phyloP scores from a whole-genome alignment of 2,329 filamentous ascomycete genomes.

The Rutstroemia sp. region DNA sequence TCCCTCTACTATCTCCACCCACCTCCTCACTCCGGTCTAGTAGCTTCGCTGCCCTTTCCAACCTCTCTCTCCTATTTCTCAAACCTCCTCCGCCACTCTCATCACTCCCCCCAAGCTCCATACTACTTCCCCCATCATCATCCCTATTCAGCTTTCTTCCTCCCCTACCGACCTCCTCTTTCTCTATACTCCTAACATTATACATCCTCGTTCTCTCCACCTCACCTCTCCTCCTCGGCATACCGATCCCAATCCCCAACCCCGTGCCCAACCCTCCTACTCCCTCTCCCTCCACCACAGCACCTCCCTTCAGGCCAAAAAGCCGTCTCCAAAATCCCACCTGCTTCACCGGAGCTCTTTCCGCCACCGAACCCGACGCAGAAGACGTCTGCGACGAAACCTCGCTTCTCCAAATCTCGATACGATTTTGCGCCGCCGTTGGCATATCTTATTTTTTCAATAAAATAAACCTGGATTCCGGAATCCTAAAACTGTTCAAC shows the following conservation, averaged over 20 bases:
- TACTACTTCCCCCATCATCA: background rate
- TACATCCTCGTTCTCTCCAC: constrained; percentile 6
- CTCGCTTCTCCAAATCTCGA: constrained; percentile 6
- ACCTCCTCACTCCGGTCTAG: background rate
- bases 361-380: background rate
- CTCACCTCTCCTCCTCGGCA: background rate
- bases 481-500: background rate
- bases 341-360: background rate
- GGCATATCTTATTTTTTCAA: constrained; percentile 2
- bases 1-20: too few relatives aligned
- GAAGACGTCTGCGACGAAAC: constrained; percentile 5
- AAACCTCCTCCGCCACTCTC: background rate
- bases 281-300: background rate
- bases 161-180: background rate
- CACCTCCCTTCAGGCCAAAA: background rate
- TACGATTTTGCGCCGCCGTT: background rate
- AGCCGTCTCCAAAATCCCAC: background rate
- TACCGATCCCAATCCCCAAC: background rate
- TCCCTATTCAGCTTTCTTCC: background rate
- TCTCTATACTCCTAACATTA: background rate
- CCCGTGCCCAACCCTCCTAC: background rate
- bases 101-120: background rate
- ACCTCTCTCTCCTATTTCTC: background rate
- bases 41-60: background rate
- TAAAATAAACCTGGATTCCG: background rate